Evolutionary conservation across 495 filamentous ascomycete species (phyloP), one percentile per base, ranked within the genome.

Genomic region (Penicillium odoratum): DNA sequence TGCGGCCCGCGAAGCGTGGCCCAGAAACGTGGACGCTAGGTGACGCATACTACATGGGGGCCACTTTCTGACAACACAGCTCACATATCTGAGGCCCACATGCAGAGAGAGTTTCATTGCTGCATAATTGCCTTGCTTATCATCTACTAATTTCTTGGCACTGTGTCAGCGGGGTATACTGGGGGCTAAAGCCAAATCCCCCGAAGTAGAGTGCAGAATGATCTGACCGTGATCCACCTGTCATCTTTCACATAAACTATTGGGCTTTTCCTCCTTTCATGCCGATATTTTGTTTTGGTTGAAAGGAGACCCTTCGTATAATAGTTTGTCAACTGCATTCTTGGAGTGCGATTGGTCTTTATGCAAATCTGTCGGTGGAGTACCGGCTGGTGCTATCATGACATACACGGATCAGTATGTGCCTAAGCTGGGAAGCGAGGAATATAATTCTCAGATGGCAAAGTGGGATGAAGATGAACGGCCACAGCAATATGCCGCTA

Each of bases 401-500:
- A 7, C 50, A 25, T 28, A 52, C 42, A 38, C 50, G 7, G 33
- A n/a, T 38, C 30, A 52, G 11, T 54, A 54, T 38, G 38, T 44
- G 8, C 51, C 51, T 7, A 33, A 42, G 28, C 38, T 21, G 26
- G 51, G 51, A 21, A 54, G 25, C 18, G 16, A n/a, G 21, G 40
- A 44, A 16, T 54, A 54, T 28, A 13, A 44, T 9, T 16, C 26
- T 6, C 51, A 54, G 9, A 25, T 54, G 16, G 16, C 4, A 8
- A 15, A 31, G 7, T 54, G 51, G 51, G 40, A 54, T 54, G 51
- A 28, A 15, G 40, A 45, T 45, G 10, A 28, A 2, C 6, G 40
- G 21, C 25, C 40, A 16, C 51, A 45, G 10, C 51, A 54, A 54
- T 54, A 54, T 45, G 51, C 40, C 4, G 51, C 36, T 1, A 21